Evolutionary conservation across 2,329 filamentous ascomycete species (phyloP).

Genomic region (Hypomyces perniciosus): DNA sequence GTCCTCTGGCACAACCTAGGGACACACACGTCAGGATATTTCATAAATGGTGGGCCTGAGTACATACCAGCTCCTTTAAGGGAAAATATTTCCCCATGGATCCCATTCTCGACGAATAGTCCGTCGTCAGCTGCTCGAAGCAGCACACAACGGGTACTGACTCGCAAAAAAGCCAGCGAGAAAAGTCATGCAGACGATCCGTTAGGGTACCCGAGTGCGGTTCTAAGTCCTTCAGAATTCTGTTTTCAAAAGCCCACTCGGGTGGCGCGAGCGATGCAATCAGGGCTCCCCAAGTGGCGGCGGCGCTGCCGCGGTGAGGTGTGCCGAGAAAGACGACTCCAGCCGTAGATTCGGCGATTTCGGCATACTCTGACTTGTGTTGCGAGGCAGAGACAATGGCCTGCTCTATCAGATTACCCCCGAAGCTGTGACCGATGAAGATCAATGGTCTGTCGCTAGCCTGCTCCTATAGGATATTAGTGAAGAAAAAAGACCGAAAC

Average conservation of each 20-base stretch:
- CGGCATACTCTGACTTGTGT: slow-evolving; percentile 1
- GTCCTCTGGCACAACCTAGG: slow-evolving; percentile 10
- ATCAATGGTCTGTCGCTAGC: slow-evolving; percentile 6
- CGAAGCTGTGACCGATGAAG: slow-evolving; percentile 10
- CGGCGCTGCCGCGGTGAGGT: slow-evolving; percentile 8
- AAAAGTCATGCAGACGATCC: slow-evolving; percentile 14
- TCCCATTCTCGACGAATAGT: slow-evolving; percentile 7
- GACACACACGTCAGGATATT: not conserved
- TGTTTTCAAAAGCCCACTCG: slow-evolving; percentile 1
- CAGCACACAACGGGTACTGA: slow-evolving; percentile 9
- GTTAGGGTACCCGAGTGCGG: slow-evolving; percentile 3
- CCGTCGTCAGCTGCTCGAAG: slow-evolving; percentile 10
- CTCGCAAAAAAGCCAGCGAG: slow-evolving; percentile 10
- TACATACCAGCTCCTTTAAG: slow-evolving; percentile 1
- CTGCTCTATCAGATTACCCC: slow-evolving; percentile 12
- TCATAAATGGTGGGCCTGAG: not conserved
- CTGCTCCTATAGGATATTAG: not conserved
- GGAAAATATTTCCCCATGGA: not conserved
- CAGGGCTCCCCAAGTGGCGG: slow-evolving; percentile 6
- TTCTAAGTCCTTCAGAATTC: slow-evolving; percentile 7
- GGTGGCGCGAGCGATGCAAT: slow-evolving; percentile 4
- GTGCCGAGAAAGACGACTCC: slow-evolving; percentile 11
- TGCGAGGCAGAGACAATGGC: slow-evolving; percentile 11
- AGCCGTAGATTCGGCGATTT: slow-evolving; percentile 9
- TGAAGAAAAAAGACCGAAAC: not conserved